Percentiles rank a stretch among this genome's conserved stretches.
Conservation (phyloP, 1,284 basidiomycete genomes). For the Malassezia equina region DNA sequence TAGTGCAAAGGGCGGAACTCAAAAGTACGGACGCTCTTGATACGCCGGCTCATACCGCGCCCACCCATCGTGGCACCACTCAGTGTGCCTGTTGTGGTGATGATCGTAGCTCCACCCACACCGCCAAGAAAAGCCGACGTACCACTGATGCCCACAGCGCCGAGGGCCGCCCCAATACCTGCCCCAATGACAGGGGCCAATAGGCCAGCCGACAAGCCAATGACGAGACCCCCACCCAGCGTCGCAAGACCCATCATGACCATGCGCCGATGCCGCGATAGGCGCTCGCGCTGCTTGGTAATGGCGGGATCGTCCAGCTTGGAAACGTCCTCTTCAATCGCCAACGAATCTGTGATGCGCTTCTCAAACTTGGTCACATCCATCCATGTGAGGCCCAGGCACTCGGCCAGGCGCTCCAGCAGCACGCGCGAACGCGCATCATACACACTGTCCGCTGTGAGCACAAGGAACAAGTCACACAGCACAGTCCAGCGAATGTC, state of each 20-base stretch:
- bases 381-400: constrained; percentile 44
- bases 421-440: constrained; percentile 45
- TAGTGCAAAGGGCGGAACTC: constrained; percentile 47
- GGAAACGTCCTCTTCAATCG: constrained; percentile 44
- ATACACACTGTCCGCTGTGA: constrained; percentile 46
- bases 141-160: constrained; percentile 44
- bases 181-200: constrained; percentile 45
- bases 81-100: constrained; percentile 44
- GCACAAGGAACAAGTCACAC: constrained; percentile 45
- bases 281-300: constrained; percentile 25
- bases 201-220: constrained; percentile 43
- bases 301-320: constrained; percentile 30
- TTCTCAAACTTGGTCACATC: constrained; percentile 48
- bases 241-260: constrained; percentile 47
- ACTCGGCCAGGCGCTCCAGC: constrained; percentile 38
- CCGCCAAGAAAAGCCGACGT: constrained; percentile 41
- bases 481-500: constrained; percentile 47
- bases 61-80: constrained; percentile 41
- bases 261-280: constrained; percentile 33
- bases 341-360: constrained; percentile 43
- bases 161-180: constrained; percentile 43
- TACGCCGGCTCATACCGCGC: constrained; percentile 42
- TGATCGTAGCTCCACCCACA: constrained; percentile 44
- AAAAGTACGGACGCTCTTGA: constrained; percentile 43
- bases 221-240: constrained; percentile 45